Percentiles rank a stretch among this genome's conserved stretches.
Conservation (phyloP, 2,329 filamentous ascomycete species). For the Talaromyces sp. region DNA sequence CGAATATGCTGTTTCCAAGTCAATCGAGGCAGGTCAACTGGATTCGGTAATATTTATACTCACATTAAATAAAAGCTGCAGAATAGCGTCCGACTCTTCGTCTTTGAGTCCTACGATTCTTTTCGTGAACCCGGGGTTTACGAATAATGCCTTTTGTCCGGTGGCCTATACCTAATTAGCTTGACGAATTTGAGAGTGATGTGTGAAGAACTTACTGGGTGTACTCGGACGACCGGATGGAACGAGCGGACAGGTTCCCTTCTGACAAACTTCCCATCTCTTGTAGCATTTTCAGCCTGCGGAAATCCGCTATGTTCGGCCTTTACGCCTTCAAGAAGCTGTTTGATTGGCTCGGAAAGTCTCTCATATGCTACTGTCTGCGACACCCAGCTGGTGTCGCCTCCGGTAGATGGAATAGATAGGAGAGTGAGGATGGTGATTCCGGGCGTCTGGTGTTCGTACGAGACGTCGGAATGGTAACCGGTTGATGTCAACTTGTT, state of each 20-base stretch:
- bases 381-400: conserved; percentile 24
- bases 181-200: conserved; percentile 23
- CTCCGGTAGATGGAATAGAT: conserved; percentile 19
- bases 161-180: conserved; percentile 21
- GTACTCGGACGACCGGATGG: conserved; percentile 27
- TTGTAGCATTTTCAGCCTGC: conserved; percentile 17
- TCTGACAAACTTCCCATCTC: conserved; percentile 19
- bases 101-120: conserved; percentile 40
- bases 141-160: conserved; percentile 26
- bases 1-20: conserved; percentile 32
- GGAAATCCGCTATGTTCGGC: conserved; percentile 24
- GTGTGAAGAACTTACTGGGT: conserved; percentile 17
- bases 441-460: conserved; percentile 22
- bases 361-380: conserved; percentile 23
- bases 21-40: conserved; percentile 15
- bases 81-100: conserved; percentile 35
- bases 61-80: conserved; percentile 30
- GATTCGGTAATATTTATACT: conserved; percentile 7
- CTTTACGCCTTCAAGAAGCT: conserved; percentile 23
- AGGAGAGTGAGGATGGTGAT: conserved; percentile 22
- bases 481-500: conserved; percentile 31
- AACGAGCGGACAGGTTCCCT: conserved; percentile 23
- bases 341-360: conserved; percentile 20
- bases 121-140: conserved; percentile 28
- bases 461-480: conserved; percentile 21